A percentile compares a stretch with the other conserved stretches of the same genome.
Conservation (phyloP, 371 early-diverging fungal species). For the Actinomortierella ambigua region DNA sequence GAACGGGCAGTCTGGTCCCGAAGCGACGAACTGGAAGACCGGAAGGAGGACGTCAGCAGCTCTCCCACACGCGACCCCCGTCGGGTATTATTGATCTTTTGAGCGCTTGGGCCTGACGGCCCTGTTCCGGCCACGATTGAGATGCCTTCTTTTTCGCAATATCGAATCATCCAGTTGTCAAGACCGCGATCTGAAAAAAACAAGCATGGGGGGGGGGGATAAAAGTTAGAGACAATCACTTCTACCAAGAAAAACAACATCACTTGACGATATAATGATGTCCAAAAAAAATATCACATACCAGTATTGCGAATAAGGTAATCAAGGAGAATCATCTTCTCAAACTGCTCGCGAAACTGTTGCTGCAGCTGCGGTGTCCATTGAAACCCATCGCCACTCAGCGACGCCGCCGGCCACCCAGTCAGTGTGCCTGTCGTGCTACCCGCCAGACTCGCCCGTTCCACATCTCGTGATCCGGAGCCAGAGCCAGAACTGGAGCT, state of each 20-base stretch:
- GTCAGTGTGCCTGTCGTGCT: too few species aligned
- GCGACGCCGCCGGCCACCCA: background rate
- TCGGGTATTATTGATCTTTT: constrained; percentile 9
- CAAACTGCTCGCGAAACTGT: constrained; percentile 83
- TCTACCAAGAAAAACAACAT: too few species aligned
- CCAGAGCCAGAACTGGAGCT: too few species aligned
- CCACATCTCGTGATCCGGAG: too few species aligned
- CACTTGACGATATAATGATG: background rate
- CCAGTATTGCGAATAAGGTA: constrained; percentile 92
- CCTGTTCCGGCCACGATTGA: constrained; percentile 30
- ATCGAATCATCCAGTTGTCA: constrained; percentile 93
- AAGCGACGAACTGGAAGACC: constrained; percentile 14
- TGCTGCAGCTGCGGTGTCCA: constrained; percentile 71
- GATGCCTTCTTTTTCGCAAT: constrained; percentile 51
- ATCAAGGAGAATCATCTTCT: constrained; percentile 84
- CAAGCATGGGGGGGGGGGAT: background rate
- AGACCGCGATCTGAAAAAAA: constrained; percentile 71
- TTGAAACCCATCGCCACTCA: constrained; percentile 33
- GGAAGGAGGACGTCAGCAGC: constrained; percentile 8
- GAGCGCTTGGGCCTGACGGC: constrained; percentile 4
- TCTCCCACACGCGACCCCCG: constrained; percentile 35
- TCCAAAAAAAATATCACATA: constrained; percentile 24
- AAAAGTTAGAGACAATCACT: background rate
- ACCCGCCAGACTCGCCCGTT: too few species aligned
- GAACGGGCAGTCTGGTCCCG: constrained; percentile 12